Conservation (phyloP, 1,284 basidiomycete species). For the Pseudozyma sp. region DNA sequence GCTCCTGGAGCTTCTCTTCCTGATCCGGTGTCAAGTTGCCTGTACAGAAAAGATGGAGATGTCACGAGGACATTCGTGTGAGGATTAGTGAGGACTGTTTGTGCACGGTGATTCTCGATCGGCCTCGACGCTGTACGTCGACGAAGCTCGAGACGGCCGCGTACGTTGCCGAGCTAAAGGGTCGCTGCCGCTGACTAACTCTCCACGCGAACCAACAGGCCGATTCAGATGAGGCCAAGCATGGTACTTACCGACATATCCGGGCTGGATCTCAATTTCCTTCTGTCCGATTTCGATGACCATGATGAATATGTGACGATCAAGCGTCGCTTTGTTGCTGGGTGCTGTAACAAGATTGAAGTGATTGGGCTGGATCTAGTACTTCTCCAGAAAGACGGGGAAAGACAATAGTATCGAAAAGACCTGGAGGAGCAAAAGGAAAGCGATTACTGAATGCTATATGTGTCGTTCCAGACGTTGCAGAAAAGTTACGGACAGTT, state of each 20-base stretch:
- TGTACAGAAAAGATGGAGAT: background rate
- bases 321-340: background rate
- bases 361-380: background rate
- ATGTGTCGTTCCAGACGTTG: too few species aligned
- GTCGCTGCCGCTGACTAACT: too few species aligned
- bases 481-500: too few species aligned
- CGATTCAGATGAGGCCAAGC: background rate
- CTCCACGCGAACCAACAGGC: background rate
- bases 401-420: background rate
- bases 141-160: too few species aligned
- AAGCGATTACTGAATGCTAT: too few species aligned
- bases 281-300: constrained; percentile 49
- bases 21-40: constrained; percentile 68
- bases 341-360: background rate
- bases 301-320: constrained; percentile 18
- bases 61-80: background rate
- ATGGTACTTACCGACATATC: constrained; percentile 48
- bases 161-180: too few species aligned
- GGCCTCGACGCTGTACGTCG: too few species aligned
- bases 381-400: background rate
- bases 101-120: too few species aligned
- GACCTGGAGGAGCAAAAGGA: background rate
- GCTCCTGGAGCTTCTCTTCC: constrained; percentile 61
- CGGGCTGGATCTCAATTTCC: constrained; percentile 49
- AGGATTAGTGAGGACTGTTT: background rate